phyloP scores from a whole-genome alignment of 2,329 filamentous ascomycete species.

The Talaromyces sp. region DNA sequence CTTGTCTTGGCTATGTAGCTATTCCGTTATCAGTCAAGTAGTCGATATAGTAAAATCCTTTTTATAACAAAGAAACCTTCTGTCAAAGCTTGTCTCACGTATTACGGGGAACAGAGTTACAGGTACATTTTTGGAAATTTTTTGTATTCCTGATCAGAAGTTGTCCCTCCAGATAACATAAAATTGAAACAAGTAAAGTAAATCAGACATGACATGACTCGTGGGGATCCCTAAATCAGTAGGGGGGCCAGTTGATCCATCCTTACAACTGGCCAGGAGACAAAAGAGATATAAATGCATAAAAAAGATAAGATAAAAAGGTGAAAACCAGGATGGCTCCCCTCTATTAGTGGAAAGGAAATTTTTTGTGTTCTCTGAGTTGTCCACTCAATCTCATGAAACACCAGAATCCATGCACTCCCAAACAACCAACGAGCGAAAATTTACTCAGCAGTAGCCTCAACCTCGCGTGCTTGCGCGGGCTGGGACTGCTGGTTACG shows the following conservation, averaged over 20 bases:
- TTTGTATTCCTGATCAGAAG: conserved; percentile 21
- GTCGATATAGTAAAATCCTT: no score
- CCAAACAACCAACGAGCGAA: conserved; percentile 8
- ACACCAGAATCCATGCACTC: conserved; percentile 25
- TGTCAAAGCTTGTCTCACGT: no score
- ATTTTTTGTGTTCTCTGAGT: conserved; percentile 25
- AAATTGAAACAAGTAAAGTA: conserved; percentile 25
- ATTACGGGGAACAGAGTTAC: no score
- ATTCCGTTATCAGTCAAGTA: neutral
- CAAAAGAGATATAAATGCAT: conserved; percentile 25
- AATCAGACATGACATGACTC: conserved; percentile 32
- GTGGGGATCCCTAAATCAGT: conserved; percentile 29
- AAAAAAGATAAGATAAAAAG: conserved; percentile 19
- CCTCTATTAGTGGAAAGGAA: conserved; percentile 27
- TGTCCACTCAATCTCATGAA: conserved; percentile 22
- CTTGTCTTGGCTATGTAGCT: neutral
- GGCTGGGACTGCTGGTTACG: conserved; percentile 33
- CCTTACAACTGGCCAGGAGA: conserved; percentile 25
- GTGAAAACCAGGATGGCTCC: conserved; percentile 9
- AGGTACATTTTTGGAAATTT: conserved; percentile 3
- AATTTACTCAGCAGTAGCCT: conserved; percentile 33
- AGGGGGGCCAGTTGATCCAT: conserved; percentile 23
- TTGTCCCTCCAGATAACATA: conserved; percentile 24
- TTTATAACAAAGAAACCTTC: no score
- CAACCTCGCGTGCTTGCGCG: conserved; percentile 40